Conservation (phyloP, 2,329 filamentous ascomycete species). For the Aspergillus melleus region DNA sequence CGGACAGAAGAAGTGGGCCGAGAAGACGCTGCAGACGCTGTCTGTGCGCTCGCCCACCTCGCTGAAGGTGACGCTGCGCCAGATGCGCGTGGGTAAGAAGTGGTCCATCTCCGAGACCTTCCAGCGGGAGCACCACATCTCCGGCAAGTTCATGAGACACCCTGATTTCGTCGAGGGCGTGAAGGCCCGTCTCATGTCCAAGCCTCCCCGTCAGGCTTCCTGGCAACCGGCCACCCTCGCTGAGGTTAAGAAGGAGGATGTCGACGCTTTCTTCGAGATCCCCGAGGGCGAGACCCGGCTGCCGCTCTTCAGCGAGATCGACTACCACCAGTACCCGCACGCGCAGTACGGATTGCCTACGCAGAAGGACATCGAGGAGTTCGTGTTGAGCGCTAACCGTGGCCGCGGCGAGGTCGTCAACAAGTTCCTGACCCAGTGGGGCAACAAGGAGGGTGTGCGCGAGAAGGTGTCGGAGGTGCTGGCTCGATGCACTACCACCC, state of each 20-base stretch:
- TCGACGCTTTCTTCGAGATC: constrained; percentile 69
- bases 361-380: constrained; percentile 57
- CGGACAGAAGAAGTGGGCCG: constrained; percentile 70
- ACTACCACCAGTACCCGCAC: constrained; percentile 75
- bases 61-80: constrained; percentile 78
- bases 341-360: constrained; percentile 67
- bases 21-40: constrained; percentile 73
- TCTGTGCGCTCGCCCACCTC: constrained; percentile 79
- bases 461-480: constrained; percentile 70
- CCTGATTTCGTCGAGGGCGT: constrained; percentile 92
- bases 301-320: constrained; percentile 58
- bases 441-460: constrained; percentile 67
- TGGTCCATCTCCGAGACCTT: constrained; percentile 89
- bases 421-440: constrained; percentile 60
- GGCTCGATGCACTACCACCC: constrained; percentile 58
- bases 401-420: constrained; percentile 60
- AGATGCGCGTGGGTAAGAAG: constrained; percentile 71
- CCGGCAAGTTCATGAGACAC: constrained; percentile 83
- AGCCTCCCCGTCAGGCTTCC: constrained; percentile 62
- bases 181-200: constrained; percentile 73
- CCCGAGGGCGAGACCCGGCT: constrained; percentile 51
- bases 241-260: constrained; percentile 59
- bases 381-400: constrained; percentile 46
- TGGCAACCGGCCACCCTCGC: constrained; percentile 76
- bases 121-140: constrained; percentile 80